Base-by-base conservation (phyloP, 306 rosid species). In the Cucumis hystrix region DNA sequence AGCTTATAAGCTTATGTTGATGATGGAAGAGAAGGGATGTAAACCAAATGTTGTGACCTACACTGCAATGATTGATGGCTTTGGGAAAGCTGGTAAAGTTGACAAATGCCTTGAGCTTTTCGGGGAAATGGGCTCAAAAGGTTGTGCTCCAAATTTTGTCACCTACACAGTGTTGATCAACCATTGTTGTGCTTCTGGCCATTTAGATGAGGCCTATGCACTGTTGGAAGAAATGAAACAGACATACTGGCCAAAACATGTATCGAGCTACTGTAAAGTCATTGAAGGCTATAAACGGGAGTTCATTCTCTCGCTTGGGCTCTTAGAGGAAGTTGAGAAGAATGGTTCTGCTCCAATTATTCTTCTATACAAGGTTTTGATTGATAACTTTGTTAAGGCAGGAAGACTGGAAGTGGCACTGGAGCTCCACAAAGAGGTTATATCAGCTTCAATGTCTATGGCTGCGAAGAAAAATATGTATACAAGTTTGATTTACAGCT, bases 51-150 rank as follows among this genome's bases (percentile, higher is more conserved):
- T 92, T 73, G 88, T 92, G 83, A 92, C 97, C 74, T 92, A 88
- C 71, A 92, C 96, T 59, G 93, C 97, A 72, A 90, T 92, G 96
- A 87, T 92, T 67, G 96, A 92, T 79, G 97, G 97, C 58, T 83
- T 88, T 76, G 96, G 97, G 80, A 90, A 89, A 83, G 81, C 74
- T 51, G 92, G 92, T 77, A 88, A 85, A 86, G 75, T 88, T 4
- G 91, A 86, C 43, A 90, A 85, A 81, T 86, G 96, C 79, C 83
- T 92, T 82, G 92, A 84, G 84, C 91, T 92, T 60, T 87, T 83
- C 57, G 79, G 84, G 81, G 85, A 89, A 81, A 90, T 92, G 97
- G 80, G 92, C 84, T 86, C 91, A 37, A 92, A 90, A 82, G 87
- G 92, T 28, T 92, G 97, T 84, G 92, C 97, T 63, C 97, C 97